Base-by-base conservation (phyloP, 371 early-diverging fungal species). In the Rhizopus sp. region DNA sequence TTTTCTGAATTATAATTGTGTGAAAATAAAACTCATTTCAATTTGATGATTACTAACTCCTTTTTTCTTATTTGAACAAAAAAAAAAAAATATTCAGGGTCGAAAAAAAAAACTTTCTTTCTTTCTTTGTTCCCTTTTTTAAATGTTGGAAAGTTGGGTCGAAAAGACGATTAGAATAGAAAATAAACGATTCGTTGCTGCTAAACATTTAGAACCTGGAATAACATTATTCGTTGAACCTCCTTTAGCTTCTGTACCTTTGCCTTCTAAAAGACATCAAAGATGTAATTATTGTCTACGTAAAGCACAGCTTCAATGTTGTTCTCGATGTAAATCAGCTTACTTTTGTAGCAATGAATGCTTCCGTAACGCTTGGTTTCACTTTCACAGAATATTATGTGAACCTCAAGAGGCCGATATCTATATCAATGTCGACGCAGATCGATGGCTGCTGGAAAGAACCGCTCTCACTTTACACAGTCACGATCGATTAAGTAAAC, bases 401-500 rank as follows among this genome's bases (percentile, higher is more conserved):
- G 73, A 78, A 45, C 73, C 73, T 9, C 75, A 70, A 45, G 68
- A 57, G 16, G 59, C 60, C 29, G 75, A 75, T 57, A 68, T 64
- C 15, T 77, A 77, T 40, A 62, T 59, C 41, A 47, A 73, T 37
- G 72, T 77, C 10, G 77, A 77, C 45, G 68, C 69, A 45, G 72
- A 73, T 61, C 69, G 72, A 41, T 77, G 77, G 77, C 42, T 77
- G 33, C 50, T 77, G 46, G 77, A 77, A 57, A 60, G 77, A 48
- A 60, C 68, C 5, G 73, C 73, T 35, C 59, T 77, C 37, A 73
- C 72, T 34, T 62, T 77, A 15, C 67, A 73, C 68, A 77, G 77
- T 69, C 77, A 77, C 68, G 60, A 53, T 37, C 71, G 68, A 60
- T 67, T 77, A 69, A 77, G 67, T 77, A 77, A 76, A 71, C 77